These are phyloP conservation scores for Podospora pseudopauciseta DNA, from an alignment of 495 filamentous ascomycete genomes.

Conservation along the genomic window DNA sequence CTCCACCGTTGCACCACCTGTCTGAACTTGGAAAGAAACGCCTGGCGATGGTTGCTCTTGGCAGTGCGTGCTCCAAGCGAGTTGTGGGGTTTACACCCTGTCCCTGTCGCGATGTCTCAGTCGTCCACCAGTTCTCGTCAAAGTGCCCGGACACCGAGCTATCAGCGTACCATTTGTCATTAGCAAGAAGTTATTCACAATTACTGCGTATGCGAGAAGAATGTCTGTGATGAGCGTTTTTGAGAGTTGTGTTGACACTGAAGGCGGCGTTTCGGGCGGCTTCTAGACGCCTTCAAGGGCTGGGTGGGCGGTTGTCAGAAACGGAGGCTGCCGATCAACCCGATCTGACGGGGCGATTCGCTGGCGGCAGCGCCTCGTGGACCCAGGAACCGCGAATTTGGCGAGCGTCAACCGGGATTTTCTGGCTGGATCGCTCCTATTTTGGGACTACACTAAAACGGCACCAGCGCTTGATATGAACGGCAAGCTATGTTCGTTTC, in stretches of 20 bases:
- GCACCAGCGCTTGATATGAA: neutral
- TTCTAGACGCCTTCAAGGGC: neutral
- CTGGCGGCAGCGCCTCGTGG: conserved; percentile 1
- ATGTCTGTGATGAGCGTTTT: neutral
- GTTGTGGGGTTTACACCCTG: neutral
- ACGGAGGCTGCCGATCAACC: conserved; percentile 6
- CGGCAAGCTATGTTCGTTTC: neutral
- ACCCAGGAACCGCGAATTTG: neutral
- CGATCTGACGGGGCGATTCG: conserved; percentile 2
- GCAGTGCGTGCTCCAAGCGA: conserved; percentile 10
- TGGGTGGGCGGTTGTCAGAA: conserved; percentile 3
- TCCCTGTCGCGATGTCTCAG: neutral
- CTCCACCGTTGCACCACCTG: conserved; percentile 12
- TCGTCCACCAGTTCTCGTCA: neutral
- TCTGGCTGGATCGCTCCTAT: neutral
- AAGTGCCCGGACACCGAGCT: neutral
- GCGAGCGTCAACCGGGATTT: conserved; percentile 1
- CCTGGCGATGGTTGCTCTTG: conserved; percentile 15
- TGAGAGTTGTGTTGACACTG: neutral
- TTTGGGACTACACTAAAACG: neutral
- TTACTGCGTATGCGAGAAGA: neutral
- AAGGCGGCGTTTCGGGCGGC: neutral
- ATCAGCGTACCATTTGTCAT: neutral
- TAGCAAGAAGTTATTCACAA: neutral
- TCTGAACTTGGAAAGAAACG: conserved; percentile 11